Base-by-base conservation (phyloP, 148 eudicot species). In the Beta vulgaris region DNA sequence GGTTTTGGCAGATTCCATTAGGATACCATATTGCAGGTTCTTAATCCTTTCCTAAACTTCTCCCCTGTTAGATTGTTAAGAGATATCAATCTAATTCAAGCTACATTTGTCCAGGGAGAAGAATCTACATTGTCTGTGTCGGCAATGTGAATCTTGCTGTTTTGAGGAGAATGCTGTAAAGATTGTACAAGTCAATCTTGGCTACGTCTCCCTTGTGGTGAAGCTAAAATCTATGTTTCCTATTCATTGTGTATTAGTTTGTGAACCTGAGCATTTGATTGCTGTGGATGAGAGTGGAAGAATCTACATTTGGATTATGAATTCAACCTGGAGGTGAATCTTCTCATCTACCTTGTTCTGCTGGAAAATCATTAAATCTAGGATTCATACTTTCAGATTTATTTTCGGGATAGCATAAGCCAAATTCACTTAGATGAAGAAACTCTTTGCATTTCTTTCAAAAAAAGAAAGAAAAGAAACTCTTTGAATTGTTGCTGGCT, bases 241-340 rank as follows among this genome's bases (percentile, higher is more conserved):
- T 43, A 85, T 92, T 48, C 85, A 78, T 46, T 83, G 90, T 80
- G 46, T 92, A 81, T 81, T 95, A 75, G 93, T 90, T 81, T 90
- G 93, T 85, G 92, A 84, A 77, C 93, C 96, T 77, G 79, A 79
- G 69, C 81, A 72, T 77, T 82, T 95, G 82, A 73, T 95, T 65
- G 96, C 93, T 69, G 77, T 87, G 71, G 98, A 87, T 81, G 93
- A 86, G 85, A 89, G 92, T 77, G 97, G 96, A 74, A 89, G 78
- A 82, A 79, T 95, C 74, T 86, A 89, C 84, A 77, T 95, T 36
- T 95, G 98, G 98, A 81, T 87, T 73, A 92, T 95, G 98, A 87
- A 89, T 82, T 82, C 93, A 75, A 72, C 84, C 26, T 95, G 98
- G 98, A 95, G 98, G 98, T 94, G 73, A 80, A 67, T 23, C 26